Base-by-base conservation (phyloP, 2,329 filamentous ascomycete genomes). In the Clonostachys sp. region DNA sequence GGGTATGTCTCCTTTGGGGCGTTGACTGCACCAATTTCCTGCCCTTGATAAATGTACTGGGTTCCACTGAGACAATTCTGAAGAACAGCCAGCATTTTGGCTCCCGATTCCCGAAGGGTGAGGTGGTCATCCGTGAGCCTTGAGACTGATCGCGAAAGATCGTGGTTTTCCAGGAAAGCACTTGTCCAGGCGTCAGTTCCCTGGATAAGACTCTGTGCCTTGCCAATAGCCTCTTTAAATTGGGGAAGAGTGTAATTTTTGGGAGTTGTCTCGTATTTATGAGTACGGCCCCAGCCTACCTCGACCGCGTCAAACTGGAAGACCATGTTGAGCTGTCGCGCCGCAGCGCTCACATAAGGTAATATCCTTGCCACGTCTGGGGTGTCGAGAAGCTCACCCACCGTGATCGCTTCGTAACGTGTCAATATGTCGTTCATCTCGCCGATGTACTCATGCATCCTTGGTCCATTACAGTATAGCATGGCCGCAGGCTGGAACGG, bases 231-330 rank as follows among this genome's bases (percentile, higher is more conserved):
- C 12, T 60, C 54, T 54, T 80, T 78, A 49, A 83, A 51, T 18
- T 73, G 63, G 0, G 72, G 62, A 7, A 82, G 66, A 8, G 62
- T 68, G 59, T 68, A 83, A 40, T 65, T 70, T 34, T 54, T 60
- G 0, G 59, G 59, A 8, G 68, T 65, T 10, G 24, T 30, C 4
- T 30, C 24, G 56, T 80, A 77, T 51, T 75, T 77, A 44, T 75
- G 66, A 0, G 73, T 62, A 56, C 67, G 60, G 48, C 78, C 75
- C 46, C 73, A 70, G 6, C 78, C 84, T 14, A 85, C 67, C 56
- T 84, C 76, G 8, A 87, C 81, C 12, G 83, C 74, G 53, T 83
- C 79, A 51, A 84, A 83, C 53, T 83, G 80, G 62, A 88, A 87
- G 2, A 86, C 80, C 84, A 87, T 88, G 58, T 81, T 77, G 44